These are phyloP conservation scores for Salix purpurea DNA, from an alignment of 345 rosid genomes.

Conservation along the genomic window DNA sequence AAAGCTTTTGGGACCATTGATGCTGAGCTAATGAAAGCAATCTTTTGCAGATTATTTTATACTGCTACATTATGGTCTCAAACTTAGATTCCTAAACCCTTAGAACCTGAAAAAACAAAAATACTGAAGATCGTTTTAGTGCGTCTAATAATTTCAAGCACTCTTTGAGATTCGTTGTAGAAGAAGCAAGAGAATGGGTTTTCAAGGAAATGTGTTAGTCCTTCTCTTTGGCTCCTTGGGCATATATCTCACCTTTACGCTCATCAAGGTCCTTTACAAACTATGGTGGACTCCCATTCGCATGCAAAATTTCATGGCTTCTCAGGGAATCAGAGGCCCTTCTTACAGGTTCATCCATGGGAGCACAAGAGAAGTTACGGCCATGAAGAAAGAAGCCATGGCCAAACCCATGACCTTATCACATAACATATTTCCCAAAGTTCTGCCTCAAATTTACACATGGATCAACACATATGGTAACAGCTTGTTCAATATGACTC, in stretches of 20 bases:
- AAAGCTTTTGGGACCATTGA: no score
- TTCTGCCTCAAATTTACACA: not conserved
- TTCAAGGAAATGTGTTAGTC: not conserved
- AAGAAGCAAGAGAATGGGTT: no score
- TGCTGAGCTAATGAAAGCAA: no score
- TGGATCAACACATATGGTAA: not conserved
- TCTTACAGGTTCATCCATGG: conserved; percentile 37
- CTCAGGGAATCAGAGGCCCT: conserved; percentile 31
- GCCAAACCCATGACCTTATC: not conserved
- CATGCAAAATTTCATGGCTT: conserved; percentile 9
- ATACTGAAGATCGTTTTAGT: no score
- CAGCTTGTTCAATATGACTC: not conserved
- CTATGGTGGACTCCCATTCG: conserved; percentile 24
- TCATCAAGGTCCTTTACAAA: conserved; percentile 13
- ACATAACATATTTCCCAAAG: not conserved
- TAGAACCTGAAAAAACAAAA: no score
- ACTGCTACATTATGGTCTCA: no score
- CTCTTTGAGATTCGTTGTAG: no score
- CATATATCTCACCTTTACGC: not conserved
- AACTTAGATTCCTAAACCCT: no score
- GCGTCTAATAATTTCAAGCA: no score
- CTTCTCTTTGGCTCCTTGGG: not conserved
- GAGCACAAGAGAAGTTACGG: conserved; percentile 25
- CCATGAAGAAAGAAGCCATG: conserved; percentile 16
- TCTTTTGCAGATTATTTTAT: no score